phyloP scores from a whole-genome alignment of 768 basidiomycete genomes.

The Leccinellum rugosiceps region DNA sequence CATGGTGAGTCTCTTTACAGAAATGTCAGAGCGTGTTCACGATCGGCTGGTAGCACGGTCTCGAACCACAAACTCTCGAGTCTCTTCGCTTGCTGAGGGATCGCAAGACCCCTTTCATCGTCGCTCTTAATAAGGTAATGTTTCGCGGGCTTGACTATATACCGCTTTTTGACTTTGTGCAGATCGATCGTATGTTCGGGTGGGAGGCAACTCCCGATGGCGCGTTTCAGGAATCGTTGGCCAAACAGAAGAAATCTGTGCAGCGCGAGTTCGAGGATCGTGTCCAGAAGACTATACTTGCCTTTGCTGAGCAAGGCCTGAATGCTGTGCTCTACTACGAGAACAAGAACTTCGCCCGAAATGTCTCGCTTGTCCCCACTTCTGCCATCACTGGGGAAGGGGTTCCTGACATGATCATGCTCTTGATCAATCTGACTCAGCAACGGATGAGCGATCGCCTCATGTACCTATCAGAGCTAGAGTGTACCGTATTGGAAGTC shows the following conservation, averaged over 20 bases:
- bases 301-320: constrained; percentile 96
- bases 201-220: constrained; percentile 92
- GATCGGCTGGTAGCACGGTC: constrained; percentile 67
- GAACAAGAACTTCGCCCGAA: constrained; percentile 91
- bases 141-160: not conserved
- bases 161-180: constrained; percentile 7
- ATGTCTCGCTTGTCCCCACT: constrained; percentile 95
- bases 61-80: constrained; percentile 98
- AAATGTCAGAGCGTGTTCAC: constrained; percentile 1
- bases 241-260: constrained; percentile 72
- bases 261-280: constrained; percentile 93
- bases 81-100: constrained; percentile 89
- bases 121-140: constrained; percentile 90
- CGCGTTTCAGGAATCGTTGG: constrained; percentile 88
- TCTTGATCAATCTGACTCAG: constrained; percentile 95
- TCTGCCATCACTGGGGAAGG: constrained; percentile 99
- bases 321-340: constrained; percentile 96
- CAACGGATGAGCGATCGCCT: constrained; percentile 96
- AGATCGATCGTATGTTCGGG: constrained; percentile 98
- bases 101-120: constrained; percentile 97
- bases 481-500: constrained; percentile 97
- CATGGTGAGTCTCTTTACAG: constrained; percentile 54
- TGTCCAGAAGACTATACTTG: constrained; percentile 77
- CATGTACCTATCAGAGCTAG: constrained; percentile 97
- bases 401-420: constrained; percentile 98